These are phyloP conservation scores for Nicotiana benthamiana DNA, from an alignment of 257 asterid species.

Conservation along the genomic window DNA sequence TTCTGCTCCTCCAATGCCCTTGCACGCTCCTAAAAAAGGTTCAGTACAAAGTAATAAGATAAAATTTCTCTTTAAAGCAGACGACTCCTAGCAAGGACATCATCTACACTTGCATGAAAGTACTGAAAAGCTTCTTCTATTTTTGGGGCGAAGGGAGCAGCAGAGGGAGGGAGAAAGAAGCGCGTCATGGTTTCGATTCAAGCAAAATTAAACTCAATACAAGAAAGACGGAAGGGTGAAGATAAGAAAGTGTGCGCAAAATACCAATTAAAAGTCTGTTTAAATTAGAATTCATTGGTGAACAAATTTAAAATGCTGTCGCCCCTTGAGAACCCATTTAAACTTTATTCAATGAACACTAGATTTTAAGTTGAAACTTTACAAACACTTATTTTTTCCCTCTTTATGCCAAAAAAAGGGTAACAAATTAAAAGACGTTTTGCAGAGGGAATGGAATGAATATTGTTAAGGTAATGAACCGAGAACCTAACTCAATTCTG, in stretches of 20 bases:
- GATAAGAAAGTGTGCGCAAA: not conserved
- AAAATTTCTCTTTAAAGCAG: not conserved
- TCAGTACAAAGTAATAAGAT: conserved; percentile 12
- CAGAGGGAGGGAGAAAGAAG: not conserved
- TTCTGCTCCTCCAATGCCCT: conserved; percentile 83
- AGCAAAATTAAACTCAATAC: not conserved
- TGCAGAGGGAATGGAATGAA: not conserved
- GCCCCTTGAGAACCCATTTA: not conserved
- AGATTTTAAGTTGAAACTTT: not conserved
- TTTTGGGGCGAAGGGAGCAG: not conserved
- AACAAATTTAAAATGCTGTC: not conserved
- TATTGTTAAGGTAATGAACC: not conserved
- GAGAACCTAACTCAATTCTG: not conserved
- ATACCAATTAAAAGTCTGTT: not conserved
- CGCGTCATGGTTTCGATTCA: not conserved
- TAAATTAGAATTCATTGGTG: not conserved
- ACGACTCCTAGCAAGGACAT: not conserved
- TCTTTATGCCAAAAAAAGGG: not conserved
- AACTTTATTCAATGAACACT: not conserved
- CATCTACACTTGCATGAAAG: not conserved
- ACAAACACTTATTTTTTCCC: not conserved
- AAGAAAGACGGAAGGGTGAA: not conserved
- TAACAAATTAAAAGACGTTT: not conserved
- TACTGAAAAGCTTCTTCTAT: not conserved
- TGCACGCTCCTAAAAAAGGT: conserved; percentile 58